These are phyloP conservation scores for Elsinoe ampelina DNA, from an alignment of 2,329 filamentous ascomycete species.

Conservation along the genomic window DNA sequence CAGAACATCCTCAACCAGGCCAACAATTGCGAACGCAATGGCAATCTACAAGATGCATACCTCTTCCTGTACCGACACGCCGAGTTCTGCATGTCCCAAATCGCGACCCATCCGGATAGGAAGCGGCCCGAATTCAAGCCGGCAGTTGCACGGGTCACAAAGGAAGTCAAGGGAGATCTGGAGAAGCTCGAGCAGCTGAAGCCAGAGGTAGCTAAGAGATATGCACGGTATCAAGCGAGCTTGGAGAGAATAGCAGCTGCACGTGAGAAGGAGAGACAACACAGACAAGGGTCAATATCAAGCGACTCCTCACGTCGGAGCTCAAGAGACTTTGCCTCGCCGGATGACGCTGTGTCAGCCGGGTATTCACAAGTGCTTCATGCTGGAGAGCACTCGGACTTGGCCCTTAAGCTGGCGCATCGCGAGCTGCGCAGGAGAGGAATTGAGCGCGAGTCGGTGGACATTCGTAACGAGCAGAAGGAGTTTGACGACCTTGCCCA, in stretches of 20 bases:
- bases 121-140: constrained; percentile 52
- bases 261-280: constrained; percentile 17
- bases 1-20: constrained; percentile 77
- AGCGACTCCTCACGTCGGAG: constrained; percentile 7
- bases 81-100: constrained; percentile 65
- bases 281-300: constrained; percentile 15
- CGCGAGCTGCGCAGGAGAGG: constrained; percentile 62
- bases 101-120: constrained; percentile 67
- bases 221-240: constrained; percentile 56
- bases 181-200: constrained; percentile 68
- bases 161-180: constrained; percentile 55
- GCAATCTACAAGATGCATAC: constrained; percentile 80
- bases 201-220: constrained; percentile 62
- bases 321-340: constrained; percentile 13
- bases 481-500: constrained; percentile 10
- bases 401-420: constrained; percentile 68
- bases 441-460: neutral
- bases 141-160: constrained; percentile 48
- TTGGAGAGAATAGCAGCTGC: constrained; percentile 31
- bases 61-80: constrained; percentile 86
- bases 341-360: constrained; percentile 13
- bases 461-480: constrained; percentile 5
- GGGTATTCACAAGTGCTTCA: constrained; percentile 40
- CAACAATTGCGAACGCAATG: constrained; percentile 72
- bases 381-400: constrained; percentile 60